These are phyloP conservation scores for Eucalyptus sp. DNA, from an alignment of 345 rosid species.

Conservation along the genomic window DNA sequence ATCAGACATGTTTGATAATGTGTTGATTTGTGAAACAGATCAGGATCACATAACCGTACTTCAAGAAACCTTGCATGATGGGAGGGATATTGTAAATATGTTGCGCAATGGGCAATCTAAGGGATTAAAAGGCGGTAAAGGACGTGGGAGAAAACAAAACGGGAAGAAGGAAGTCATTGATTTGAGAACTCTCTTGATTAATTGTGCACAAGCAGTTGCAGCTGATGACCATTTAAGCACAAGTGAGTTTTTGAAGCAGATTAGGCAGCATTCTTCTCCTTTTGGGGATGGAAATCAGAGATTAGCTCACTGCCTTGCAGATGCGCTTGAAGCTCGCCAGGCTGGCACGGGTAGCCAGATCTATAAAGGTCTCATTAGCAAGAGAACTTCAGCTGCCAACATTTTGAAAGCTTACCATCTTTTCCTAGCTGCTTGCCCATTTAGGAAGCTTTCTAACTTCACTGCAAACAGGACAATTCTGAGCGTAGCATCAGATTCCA, in stretches of 20 bases:
- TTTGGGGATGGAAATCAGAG: slow-evolving; percentile 86
- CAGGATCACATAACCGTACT: slow-evolving; percentile 23
- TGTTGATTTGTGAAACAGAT: slow-evolving; percentile 35
- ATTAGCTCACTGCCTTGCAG: slow-evolving; percentile 72
- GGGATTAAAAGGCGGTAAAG: slow-evolving; percentile 29
- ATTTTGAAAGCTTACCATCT: slow-evolving; percentile 74
- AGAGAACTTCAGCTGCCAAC: slow-evolving; percentile 61
- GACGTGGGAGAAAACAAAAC: slow-evolving; percentile 31
- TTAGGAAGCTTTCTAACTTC: slow-evolving; percentile 62
- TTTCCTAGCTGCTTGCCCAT: slow-evolving; percentile 66
- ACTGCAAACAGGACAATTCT: slow-evolving; percentile 41
- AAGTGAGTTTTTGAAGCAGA: slow-evolving; percentile 64
- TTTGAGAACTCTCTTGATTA: slow-evolving; percentile 62
- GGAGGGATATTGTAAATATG: slow-evolving; percentile 15
- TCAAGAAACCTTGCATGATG: slow-evolving; percentile 47
- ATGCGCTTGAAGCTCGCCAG: slow-evolving; percentile 78
- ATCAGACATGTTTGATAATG: slow-evolving; percentile 57
- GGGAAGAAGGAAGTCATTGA: slow-evolving; percentile 70
- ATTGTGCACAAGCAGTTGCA: slow-evolving; percentile 88
- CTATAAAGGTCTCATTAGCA: slow-evolving; percentile 45
- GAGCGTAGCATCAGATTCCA: slow-evolving; percentile 28
- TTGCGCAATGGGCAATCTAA: slow-evolving; percentile 25
- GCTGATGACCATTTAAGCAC: slow-evolving; percentile 53
- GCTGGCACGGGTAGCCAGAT: slow-evolving; percentile 72
- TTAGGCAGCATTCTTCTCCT: slow-evolving; percentile 69